phyloP scores from a whole-genome alignment of 2,329 filamentous ascomycete species.

The Stylonectria norvegica region DNA sequence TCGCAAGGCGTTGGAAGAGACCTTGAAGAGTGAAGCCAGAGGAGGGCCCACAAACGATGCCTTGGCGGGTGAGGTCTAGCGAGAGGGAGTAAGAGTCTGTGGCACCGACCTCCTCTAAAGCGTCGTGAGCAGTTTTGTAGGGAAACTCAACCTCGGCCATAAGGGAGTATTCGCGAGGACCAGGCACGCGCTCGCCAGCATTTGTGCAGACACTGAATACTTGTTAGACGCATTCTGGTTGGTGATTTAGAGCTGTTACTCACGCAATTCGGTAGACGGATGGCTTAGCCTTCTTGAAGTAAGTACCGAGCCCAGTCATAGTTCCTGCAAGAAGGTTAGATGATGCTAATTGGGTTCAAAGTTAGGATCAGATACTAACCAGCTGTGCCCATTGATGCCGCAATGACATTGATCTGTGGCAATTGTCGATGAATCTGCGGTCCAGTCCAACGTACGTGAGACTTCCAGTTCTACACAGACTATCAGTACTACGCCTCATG shows the following conservation, averaged over 20 bases:
- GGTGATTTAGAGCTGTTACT: conserved; percentile 1
- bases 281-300: conserved; percentile 49
- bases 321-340: conserved; percentile 30
- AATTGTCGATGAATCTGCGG: conserved; percentile 56
- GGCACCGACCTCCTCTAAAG: conserved; percentile 54
- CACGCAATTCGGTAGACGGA: conserved; percentile 40
- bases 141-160: conserved; percentile 54
- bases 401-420: conserved; percentile 54
- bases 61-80: conserved; percentile 52
- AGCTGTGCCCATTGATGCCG: conserved; percentile 52
- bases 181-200: conserved; percentile 55
- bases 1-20: conserved; percentile 46
- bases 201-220: conserved; percentile 51
- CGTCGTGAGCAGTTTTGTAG: conserved; percentile 52
- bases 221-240: conserved; percentile 5
- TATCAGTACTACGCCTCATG: no score
- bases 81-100: conserved; percentile 52
- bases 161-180: conserved; percentile 50
- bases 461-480: conserved; percentile 44
- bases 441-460: conserved; percentile 57
- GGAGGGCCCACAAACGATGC: conserved; percentile 59
- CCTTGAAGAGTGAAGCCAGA: conserved; percentile 57
- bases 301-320: conserved; percentile 49
- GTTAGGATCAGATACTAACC: conserved; percentile 11
- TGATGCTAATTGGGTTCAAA: background rate